Evolutionary conservation across 768 basidiomycete genomes (phyloP).

Genomic region (Tremella fuciformis): DNA sequence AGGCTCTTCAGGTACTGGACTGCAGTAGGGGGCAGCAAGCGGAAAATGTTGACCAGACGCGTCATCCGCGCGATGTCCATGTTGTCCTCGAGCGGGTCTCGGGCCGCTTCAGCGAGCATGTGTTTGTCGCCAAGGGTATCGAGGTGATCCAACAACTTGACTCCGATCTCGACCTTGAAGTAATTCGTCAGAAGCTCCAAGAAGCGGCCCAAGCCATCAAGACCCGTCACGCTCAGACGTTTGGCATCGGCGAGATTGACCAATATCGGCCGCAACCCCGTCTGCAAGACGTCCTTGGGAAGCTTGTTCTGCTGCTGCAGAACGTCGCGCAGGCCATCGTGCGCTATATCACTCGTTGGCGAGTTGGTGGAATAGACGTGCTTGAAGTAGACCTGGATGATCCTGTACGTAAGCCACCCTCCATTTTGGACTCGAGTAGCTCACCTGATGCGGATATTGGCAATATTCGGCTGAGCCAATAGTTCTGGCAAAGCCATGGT

Average conservation of each 20-base stretch:
- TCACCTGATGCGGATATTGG: constrained; percentile 77
- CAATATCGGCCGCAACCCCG: constrained; percentile 88
- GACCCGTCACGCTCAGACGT: constrained; percentile 80
- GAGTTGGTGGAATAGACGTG: constrained; percentile 71
- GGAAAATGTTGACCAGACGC: constrained; percentile 94
- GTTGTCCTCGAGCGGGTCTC: constrained; percentile 73
- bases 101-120: constrained; percentile 73
- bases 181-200: constrained; percentile 94
- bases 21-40: constrained; percentile 81
- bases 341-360: constrained; percentile 81
- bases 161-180: constrained; percentile 98
- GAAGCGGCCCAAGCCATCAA: constrained; percentile 86
- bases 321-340: constrained; percentile 86
- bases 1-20: constrained; percentile 85
- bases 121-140: constrained; percentile 84
- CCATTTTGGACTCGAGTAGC: constrained; percentile 14
- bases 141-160: constrained; percentile 95
- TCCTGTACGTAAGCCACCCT: constrained; percentile 56
- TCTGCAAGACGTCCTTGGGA: constrained; percentile 91
- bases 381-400: constrained; percentile 96
- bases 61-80: constrained; percentile 90
- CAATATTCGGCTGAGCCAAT: constrained; percentile 62
- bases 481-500: constrained; percentile 94
- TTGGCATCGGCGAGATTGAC: constrained; percentile 98
- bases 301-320: constrained; percentile 83